phyloP scores from a whole-genome alignment of 305 asterid species.

The Fraxinus sp. region DNA sequence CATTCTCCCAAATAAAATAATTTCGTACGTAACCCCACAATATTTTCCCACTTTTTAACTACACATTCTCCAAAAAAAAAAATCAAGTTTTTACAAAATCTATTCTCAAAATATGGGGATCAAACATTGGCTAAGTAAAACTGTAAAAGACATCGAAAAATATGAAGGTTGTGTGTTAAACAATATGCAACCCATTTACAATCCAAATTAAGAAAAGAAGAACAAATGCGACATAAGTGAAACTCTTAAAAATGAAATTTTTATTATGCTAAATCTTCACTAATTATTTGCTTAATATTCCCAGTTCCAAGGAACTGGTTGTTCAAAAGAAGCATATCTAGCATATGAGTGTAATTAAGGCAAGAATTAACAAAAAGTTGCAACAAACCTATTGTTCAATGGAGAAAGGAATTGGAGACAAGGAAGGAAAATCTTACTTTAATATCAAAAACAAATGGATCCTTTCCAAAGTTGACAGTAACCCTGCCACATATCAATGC shows the following conservation, averaged over 20 bases:
- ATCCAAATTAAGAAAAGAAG: not conserved
- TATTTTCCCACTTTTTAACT: not conserved
- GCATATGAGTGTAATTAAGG: slow-evolving; percentile 10
- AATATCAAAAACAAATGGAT: slow-evolving; percentile 70
- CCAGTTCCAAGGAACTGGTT: not conserved
- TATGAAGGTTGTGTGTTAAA: slow-evolving; percentile 2
- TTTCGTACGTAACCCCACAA: not conserved
- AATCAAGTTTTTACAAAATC: not conserved
- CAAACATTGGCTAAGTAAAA: not conserved
- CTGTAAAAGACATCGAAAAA: not conserved
- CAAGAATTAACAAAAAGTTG: not conserved
- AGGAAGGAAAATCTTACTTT: slow-evolving; percentile 50
- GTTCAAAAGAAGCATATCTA: not conserved
- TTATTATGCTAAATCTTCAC: slow-evolving; percentile 9
- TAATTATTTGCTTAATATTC: not conserved
- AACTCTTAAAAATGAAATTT: not conserved
- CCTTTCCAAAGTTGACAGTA: slow-evolving; percentile 81
- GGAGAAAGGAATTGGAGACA: slow-evolving; percentile 9
- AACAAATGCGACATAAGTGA: not conserved
- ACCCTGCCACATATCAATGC: slow-evolving; percentile 58
- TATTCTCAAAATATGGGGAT: not conserved
- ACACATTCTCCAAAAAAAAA: not conserved
- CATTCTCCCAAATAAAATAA: not conserved
- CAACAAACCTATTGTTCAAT: slow-evolving; percentile 6
- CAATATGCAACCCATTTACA: not conserved